A percentile compares a stretch with the other conserved stretches of the same genome.
Conservation (phyloP, 352 stramenopile species). For the Achlya hypogyna region DNA sequence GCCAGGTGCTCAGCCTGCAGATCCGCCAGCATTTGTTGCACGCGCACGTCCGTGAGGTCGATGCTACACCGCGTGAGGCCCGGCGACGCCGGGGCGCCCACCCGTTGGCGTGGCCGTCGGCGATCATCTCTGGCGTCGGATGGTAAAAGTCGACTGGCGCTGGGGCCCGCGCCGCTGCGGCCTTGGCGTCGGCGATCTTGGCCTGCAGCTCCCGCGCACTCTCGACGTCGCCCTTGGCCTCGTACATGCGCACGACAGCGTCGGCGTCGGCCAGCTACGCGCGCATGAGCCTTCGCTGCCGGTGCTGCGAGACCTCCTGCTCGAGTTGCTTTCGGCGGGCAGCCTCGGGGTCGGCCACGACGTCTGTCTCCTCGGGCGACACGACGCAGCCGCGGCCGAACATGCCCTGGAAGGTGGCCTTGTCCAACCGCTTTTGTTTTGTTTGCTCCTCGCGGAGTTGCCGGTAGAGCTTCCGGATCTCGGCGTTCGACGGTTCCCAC, state of each 20-base stretch:
- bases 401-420: constrained; percentile 75
- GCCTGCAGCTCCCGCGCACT: constrained; percentile 52
- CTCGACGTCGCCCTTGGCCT: constrained; percentile 49
- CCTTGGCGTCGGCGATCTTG: constrained; percentile 47
- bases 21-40: constrained; percentile 75
- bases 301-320: constrained; percentile 33
- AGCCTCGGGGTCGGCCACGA: constrained; percentile 17
- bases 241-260: constrained; percentile 49
- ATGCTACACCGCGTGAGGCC: constrained; percentile 34
- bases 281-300: background rate
- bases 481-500: constrained; percentile 48
- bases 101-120: constrained; percentile 67
- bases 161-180: constrained; percentile 14
- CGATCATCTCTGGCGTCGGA: constrained; percentile 65
- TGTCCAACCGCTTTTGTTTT: constrained; percentile 56
- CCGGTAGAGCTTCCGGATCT: constrained; percentile 54
- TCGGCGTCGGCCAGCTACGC: constrained; percentile 54
- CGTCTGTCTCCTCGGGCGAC: constrained; percentile 19
- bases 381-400: constrained; percentile 66
- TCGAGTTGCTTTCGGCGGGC: constrained; percentile 39
- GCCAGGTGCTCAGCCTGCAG: constrained; percentile 58
- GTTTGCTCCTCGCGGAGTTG: constrained; percentile 55
- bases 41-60: constrained; percentile 54
- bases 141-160: constrained; percentile 64
- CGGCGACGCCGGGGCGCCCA: constrained; percentile 18